These are phyloP conservation scores for Cyberlindnera nakhonratchasimensis DNA, from an alignment of 805 yeast species.

Conservation along the genomic window DNA sequence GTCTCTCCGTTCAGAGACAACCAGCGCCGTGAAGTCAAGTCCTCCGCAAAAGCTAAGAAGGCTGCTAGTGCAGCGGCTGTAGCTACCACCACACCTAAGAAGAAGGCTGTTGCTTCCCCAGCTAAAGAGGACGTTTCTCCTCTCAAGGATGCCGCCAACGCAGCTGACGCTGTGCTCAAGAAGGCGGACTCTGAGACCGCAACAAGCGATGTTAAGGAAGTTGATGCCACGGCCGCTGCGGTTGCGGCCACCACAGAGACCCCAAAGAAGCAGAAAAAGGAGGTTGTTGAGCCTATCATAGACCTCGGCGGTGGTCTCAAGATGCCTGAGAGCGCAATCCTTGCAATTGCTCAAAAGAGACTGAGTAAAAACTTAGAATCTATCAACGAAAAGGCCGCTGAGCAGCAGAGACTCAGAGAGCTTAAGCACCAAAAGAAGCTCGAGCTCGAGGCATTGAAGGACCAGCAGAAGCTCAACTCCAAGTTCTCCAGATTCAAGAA, in stretches of 20 bases:
- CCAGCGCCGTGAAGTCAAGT: conserved; percentile 3
- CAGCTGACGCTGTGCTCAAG: conserved; percentile 8
- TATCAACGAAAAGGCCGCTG: conserved; percentile 25
- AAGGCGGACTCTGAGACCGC: not conserved
- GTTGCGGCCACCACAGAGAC: conserved; percentile 4
- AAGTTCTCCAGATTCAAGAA: conserved; percentile 27
- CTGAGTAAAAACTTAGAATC: conserved; percentile 20
- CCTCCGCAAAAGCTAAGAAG: not conserved
- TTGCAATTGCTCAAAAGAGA: conserved; percentile 26
- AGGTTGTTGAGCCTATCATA: conserved; percentile 22
- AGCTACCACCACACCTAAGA: conserved; percentile 4
- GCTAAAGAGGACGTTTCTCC: not conserved
- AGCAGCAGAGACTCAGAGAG: conserved; percentile 24
- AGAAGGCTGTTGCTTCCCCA: not conserved
- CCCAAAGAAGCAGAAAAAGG: conserved; percentile 13
- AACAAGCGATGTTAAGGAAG: not conserved
- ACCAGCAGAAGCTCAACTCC: conserved; percentile 25
- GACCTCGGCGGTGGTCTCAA: conserved; percentile 30
- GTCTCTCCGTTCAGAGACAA: conserved; percentile 29
- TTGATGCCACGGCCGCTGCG: conserved; percentile 7
- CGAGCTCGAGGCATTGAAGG: conserved; percentile 27
- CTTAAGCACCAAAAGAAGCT: conserved; percentile 25
- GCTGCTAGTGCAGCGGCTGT: no score
- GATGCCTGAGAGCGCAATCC: conserved; percentile 26
- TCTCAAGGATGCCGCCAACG: conserved; percentile 2